Conservation (phyloP, 768 basidiomycete species). For the Cytidiella melzeri region DNA sequence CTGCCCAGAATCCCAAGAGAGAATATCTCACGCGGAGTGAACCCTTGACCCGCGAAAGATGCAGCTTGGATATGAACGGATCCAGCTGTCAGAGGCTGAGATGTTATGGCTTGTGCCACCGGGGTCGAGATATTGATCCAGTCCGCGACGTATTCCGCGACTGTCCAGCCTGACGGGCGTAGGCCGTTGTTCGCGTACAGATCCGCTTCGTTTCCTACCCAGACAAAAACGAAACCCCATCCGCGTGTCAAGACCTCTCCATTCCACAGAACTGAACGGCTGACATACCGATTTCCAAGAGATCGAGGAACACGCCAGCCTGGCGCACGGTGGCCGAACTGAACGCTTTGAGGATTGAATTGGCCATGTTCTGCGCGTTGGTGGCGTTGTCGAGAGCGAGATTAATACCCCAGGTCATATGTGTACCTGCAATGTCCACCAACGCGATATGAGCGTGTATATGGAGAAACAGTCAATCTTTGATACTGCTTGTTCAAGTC, state of each 20-base stretch:
- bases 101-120: conserved; percentile 15
- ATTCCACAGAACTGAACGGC: neutral
- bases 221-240: too few relatives aligned
- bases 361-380: conserved; percentile 28
- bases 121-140: conserved; percentile 22
- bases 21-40: conserved; percentile 59
- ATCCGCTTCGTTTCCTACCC: conserved; percentile 29
- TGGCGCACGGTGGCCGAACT: conserved; percentile 13
- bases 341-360: conserved; percentile 26
- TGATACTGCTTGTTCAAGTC: too few relatives aligned
- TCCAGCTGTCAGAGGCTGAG: conserved; percentile 4
- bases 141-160: conserved; percentile 24
- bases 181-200: conserved; percentile 27
- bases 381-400: conserved; percentile 36
- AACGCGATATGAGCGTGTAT: neutral
- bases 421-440: conserved; percentile 36
- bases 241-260: neutral
- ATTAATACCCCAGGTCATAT: conserved; percentile 64
- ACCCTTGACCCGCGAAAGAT: conserved; percentile 28
- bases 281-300: conserved; percentile 24
- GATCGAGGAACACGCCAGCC: conserved; percentile 24
- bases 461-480: neutral
- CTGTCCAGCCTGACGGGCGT: conserved; percentile 21
- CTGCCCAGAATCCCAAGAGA: conserved; percentile 43
- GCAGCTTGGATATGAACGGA: conserved; percentile 21